Evolutionary conservation across 352 stramenopile genomes (phyloP), one percentile per base, ranked within the genome.

Genomic region (Phytophthora palmivora): DNA sequence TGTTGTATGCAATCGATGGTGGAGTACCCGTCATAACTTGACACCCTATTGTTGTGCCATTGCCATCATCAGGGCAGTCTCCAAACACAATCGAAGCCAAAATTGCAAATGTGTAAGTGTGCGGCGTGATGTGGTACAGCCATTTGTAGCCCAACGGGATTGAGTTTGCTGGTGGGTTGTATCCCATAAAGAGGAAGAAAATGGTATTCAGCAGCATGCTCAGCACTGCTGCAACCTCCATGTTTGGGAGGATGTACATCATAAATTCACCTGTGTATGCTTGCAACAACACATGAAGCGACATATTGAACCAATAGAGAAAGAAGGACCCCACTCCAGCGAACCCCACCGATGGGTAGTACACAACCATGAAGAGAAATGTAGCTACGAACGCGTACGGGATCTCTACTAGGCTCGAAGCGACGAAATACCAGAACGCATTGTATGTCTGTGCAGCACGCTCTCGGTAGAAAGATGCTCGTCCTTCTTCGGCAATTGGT

Each of bases 371-470:
- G 22, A 57, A 57, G n/a, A 63, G 21, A 22, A 58, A 14, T 8
- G 37, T 63, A 0, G 37, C 44, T 7, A 41, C 11, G 9, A 68
- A 57, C 3, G 45, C 36, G 44, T 63, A 63, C 34, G 59, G 59
- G 16, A 63, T 68, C 30, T 68, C 59, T 3, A 30, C 37, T 3
- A 63, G 6, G n/a, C 36, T 58, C 30, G 51, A 63, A 0, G 83
- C 72, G 10, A 95, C 16, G 30, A 76, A 80, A 49, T 96, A 89
- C 48, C 84, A 82, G 12, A 74, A 68, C 11, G 78, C 60, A 37
- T 82, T 76, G 60, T 97, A 98, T 63, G 93, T 97, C 41, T 88
- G 55, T 4, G 84, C 67, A 6, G 84, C 76, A 12, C 91, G 87
- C 66, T 98, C 91, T 6, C 88, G 70, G 74, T 97, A 97, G 48